Percentiles rank a stretch among this genome's conserved stretches.
Conservation (phyloP, 2,329 filamentous ascomycete genomes). For the Alternaria postmessia region DNA sequence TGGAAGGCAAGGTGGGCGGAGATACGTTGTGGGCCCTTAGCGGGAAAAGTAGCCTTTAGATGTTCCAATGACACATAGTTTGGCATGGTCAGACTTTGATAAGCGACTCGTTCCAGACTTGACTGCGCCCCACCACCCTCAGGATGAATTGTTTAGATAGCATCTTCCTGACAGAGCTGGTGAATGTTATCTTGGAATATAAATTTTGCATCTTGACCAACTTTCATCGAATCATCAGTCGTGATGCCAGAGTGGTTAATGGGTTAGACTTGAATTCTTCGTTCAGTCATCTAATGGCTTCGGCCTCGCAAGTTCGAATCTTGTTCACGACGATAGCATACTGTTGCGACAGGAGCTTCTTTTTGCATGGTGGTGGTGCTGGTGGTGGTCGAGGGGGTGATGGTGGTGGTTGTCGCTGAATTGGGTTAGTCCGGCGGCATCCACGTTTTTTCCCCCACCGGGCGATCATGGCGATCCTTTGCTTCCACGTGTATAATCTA, state of each 20-base stretch:
- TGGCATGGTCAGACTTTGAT: neutral
- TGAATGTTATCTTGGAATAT: accelerated
- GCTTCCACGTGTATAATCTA: neutral
- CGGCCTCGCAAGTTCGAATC: slow-evolving; percentile 44
- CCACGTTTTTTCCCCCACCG: neutral
- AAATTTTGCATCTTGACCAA: accelerated
- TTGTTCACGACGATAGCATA: neutral
- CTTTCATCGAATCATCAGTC: slow-evolving; percentile 25
- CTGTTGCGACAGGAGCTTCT: too few relatives aligned
- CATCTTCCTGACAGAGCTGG: too few relatives aligned
- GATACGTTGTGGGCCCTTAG: slow-evolving; percentile 48
- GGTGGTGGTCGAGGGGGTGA: too few relatives aligned
- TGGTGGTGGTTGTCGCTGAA: too few relatives aligned
- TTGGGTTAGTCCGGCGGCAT: neutral
- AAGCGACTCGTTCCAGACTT: neutral
- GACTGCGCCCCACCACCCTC: slow-evolving; percentile 2
- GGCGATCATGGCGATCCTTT: neutral
- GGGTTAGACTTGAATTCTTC: slow-evolving; percentile 52
- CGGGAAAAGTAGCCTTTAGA: slow-evolving; percentile 44
- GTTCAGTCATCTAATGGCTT: slow-evolving; percentile 54
- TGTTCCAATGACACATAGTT: slow-evolving; percentile 4
- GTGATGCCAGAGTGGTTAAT: slow-evolving; percentile 54
- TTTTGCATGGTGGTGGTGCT: neutral
- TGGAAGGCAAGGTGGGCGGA: slow-evolving; percentile 71
- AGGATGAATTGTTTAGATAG: too few relatives aligned